Evolutionary conservation across 306 rosid genomes (phyloP), one percentile per base, ranked within the genome.

Genomic region (Dicorynia guianensis): DNA sequence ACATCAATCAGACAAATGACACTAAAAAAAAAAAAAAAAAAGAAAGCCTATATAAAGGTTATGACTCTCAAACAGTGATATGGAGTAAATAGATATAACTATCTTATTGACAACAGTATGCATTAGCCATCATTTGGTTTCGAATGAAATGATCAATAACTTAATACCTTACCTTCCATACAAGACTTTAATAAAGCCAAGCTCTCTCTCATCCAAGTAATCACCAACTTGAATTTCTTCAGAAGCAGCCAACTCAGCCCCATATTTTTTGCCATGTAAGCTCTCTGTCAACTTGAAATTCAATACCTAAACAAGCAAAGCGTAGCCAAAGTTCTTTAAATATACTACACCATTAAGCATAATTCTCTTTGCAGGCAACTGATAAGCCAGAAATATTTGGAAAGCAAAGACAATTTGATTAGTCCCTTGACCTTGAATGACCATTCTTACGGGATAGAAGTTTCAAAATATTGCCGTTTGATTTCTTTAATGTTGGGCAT

Each of bases 141-240:
- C 64, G 35, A 75, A 75, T 59, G 53, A 33, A 80, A 77, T 50
- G 67, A 19, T 15, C 56, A 44, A 47, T 64, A 56, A 43, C 63
- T 72, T 30, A 38, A 80, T 79, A 25, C 2, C 1, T 25, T 83
- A 93, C 98, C 98, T 94, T 88, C 98, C 98, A 72, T 79, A 68
- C 79, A 94, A 75, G 76, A 88, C 85, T 64, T 89, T 92, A 74
- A 90, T 79, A 85, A 87, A 90, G 75, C 88, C 90, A 79, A 83
- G 80, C 71, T 82, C 91, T 66, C 62, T 83, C 81, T 91, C 96
- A 61, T 82, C 84, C 71, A 79, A 74, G 80, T 76, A 76, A 79
- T 79, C 72, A 63, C 36, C 76, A 79, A 63, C 78, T 71, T 76
- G 88, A 85, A 81, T 79, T 63, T 81, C 86, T 68, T 73, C 85